Conservation (phyloP, 176 grass and related monocot species). For the Hyparrhenia diplandra region DNA sequence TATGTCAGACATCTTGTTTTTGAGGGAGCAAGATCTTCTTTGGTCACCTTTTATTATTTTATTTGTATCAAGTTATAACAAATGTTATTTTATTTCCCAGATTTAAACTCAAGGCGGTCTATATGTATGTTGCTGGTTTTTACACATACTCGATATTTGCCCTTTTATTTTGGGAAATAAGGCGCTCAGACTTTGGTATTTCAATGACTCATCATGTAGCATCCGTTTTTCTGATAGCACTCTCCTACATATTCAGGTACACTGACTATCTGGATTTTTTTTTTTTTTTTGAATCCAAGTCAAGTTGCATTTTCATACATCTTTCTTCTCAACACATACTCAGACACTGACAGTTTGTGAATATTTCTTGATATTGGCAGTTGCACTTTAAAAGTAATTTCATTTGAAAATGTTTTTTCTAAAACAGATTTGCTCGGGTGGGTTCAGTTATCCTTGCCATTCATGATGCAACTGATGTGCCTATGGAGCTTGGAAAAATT, state of each 20-base stretch:
- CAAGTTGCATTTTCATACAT: neutral
- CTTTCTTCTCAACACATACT: neutral
- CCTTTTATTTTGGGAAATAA: constrained; percentile 84
- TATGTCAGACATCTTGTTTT: constrained; percentile 18
- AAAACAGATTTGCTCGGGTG: constrained; percentile 74
- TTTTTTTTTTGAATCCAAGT: neutral
- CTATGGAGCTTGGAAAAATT: constrained; percentile 80
- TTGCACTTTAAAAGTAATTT: constrained; percentile 13
- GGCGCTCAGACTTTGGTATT: constrained; percentile 66
- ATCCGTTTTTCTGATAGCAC: constrained; percentile 56
- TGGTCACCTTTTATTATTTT: neutral
- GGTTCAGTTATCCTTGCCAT: constrained; percentile 78
- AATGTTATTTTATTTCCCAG: constrained; percentile 20
- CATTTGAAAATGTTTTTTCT: constrained; percentile 1
- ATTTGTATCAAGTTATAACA: neutral
- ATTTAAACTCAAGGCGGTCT: constrained; percentile 70
- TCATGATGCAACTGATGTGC: constrained; percentile 84
- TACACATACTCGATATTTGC: constrained; percentile 85
- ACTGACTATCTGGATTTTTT: neutral
- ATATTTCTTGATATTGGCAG: constrained; percentile 2
- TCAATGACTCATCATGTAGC: constrained; percentile 79
- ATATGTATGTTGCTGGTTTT: constrained; percentile 86
- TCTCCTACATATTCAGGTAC: constrained; percentile 91
- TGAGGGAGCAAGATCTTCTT: constrained; percentile 6
- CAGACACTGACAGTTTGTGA: neutral